Evolutionary conservation across 1,139 yeast species (phyloP), one percentile per base, ranked within the genome.

Genomic region (Eremothecium gossypii): DNA sequence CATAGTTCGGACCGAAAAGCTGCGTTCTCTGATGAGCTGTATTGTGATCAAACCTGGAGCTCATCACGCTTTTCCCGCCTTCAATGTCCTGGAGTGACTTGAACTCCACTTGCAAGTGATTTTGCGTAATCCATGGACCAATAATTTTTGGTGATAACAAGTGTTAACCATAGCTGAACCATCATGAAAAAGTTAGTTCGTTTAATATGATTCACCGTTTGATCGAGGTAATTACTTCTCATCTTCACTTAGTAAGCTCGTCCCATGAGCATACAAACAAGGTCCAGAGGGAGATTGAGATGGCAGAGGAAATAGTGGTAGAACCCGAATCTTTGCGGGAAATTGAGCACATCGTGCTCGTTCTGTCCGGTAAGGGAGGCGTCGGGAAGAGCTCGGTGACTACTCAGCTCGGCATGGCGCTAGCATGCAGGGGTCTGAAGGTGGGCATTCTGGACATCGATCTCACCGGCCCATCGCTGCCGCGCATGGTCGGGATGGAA

Each of bases 301-400:
- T 17, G 23, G 23, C 23, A 4, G 23, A 17, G 5, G 23, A 17
- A 17, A 17, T 6, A 4, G 23, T 3, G 6, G 23, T 17, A 4
- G 23, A 3, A 17, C 83, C 83, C 1, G 65, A 65, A 35, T 76
- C 89, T 3, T 65, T 85, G 29, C 61, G 63, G 27, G 68, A 73
- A 41, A 82, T 89, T 35, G 79, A 79, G 54, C 95, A 91, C 59
- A 81, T 89, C 40, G 65, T 87, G 2, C 70, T 91, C 37, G 83
- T 91, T 1, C 71, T 91, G 1, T 84, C 95, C 0, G 97, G 96
- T 3, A 87, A 87, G 61, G 96, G 97, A n/a, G 98, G 94, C 58
- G 98, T 91, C 1, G 99, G 99, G 1, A 91, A 91, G 60, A 85
- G 96, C 5, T 86, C 96, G 0, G 89, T 91, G 1, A 89, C 98